A percentile compares a stretch with the other conserved stretches of the same genome.
phyloP scores from a whole-genome alignment of 2,329 filamentous ascomycete species.

The Pyrenochaeta sp. region DNA sequence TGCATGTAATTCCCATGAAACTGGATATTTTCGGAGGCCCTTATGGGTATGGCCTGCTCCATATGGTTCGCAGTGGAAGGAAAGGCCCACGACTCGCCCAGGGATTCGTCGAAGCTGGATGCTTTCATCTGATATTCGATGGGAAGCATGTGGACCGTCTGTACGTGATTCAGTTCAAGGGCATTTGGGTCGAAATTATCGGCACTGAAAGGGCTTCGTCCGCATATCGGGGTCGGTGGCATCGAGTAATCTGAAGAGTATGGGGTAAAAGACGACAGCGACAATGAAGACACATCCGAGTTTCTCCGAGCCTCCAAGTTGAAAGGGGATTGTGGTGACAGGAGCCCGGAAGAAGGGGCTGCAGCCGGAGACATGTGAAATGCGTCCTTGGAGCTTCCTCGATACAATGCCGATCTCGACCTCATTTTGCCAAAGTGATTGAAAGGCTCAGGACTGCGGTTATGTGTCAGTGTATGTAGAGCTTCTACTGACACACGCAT shows the following conservation, averaged over 20 bases:
- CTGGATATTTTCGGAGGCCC: constrained; percentile 6
- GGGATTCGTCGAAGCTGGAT: constrained; percentile 5
- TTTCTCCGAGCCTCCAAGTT: constrained; percentile 39
- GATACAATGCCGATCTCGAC: constrained; percentile 13
- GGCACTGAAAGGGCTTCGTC: constrained; percentile 30
- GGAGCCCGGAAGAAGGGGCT: constrained; percentile 28
- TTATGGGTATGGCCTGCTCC: constrained; percentile 6
- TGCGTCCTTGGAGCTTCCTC: constrained; percentile 26
- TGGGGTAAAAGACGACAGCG: constrained; percentile 24
- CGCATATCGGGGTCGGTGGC: constrained; percentile 38
- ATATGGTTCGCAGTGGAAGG: constrained; percentile 4
- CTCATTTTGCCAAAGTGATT: constrained; percentile 14
- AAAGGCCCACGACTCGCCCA: constrained; percentile 14
- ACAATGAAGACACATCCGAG: constrained; percentile 40
- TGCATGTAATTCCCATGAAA: constrained; percentile 11
- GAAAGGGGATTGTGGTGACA: constrained; percentile 38
- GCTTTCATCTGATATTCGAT: constrained; percentile 15
- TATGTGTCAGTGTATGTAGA: constrained; percentile 3
- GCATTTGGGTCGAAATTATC: constrained; percentile 25
- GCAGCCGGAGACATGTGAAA: constrained; percentile 28
- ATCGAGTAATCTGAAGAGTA: constrained; percentile 32
- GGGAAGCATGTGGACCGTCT: constrained; percentile 23
- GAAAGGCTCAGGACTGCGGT: constrained; percentile 1
- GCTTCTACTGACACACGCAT: neutral
- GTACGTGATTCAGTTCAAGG: constrained; percentile 23